phyloP scores from a whole-genome alignment of 257 asterid species.

The Scutellaria barbata region DNA sequence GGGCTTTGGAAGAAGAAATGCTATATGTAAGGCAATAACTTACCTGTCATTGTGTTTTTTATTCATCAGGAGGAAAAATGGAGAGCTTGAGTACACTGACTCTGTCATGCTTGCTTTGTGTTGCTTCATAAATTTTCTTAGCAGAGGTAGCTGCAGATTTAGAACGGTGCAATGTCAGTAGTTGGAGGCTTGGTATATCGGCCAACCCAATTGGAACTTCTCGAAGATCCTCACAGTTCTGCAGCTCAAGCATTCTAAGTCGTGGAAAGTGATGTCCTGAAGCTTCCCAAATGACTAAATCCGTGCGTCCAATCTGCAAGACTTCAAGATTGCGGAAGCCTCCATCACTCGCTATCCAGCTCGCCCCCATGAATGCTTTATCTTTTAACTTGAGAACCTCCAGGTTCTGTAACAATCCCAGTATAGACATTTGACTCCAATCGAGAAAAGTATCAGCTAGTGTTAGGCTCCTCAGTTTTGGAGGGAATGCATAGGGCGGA shows the following conservation, averaged over 20 bases:
- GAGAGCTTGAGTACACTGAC: constrained; percentile 32
- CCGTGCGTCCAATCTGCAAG: constrained; percentile 41
- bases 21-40: not conserved
- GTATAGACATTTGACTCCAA: constrained; percentile 44
- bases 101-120: not conserved
- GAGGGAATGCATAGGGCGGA: constrained; percentile 44
- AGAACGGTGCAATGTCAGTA: constrained; percentile 33
- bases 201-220: constrained; percentile 41
- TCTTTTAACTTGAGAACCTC: constrained; percentile 43
- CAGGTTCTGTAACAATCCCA: constrained; percentile 39
- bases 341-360: constrained; percentile 36
- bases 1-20: not conserved
- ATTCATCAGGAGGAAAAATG: constrained; percentile 38
- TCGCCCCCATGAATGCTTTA: constrained; percentile 40
- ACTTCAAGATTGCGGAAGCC: constrained; percentile 38
- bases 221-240: constrained; percentile 40
- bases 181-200: constrained; percentile 39
- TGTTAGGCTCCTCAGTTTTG: constrained; percentile 44
- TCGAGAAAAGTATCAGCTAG: constrained; percentile 42
- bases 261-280: constrained; percentile 40
- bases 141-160: constrained; percentile 36
- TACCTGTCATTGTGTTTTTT: not conserved
- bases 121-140: constrained; percentile 22
- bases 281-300: constrained; percentile 45
- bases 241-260: constrained; percentile 36